Conservation (phyloP, 169 alveolate genomes). For the Cryptosporidium canis region DNA sequence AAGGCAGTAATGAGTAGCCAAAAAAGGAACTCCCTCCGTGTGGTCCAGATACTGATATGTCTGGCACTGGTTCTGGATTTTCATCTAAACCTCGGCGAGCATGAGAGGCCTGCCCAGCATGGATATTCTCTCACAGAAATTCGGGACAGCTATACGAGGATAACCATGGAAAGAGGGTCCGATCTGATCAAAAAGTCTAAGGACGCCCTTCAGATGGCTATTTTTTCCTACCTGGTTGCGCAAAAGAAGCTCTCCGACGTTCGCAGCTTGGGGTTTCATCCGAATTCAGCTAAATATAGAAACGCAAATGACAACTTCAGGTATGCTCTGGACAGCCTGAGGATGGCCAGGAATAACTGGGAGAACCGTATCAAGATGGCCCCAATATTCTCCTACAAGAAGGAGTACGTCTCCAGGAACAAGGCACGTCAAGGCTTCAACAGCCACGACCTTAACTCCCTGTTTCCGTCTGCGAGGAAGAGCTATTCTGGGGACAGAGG, state of each 20-base stretch:
- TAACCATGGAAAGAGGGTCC: slow-evolving; percentile 18
- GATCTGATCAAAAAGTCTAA: neutral
- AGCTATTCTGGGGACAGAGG: slow-evolving; percentile 51
- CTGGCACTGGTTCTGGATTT: neutral
- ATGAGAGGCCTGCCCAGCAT: neutral
- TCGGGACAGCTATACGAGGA: slow-evolving; percentile 7
- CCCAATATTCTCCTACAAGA: slow-evolving; percentile 1
- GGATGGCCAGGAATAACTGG: slow-evolving; percentile 9
- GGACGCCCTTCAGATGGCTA: neutral
- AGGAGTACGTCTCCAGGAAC: neutral
- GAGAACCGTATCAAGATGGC: neutral
- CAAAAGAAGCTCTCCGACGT: slow-evolving; percentile 17
- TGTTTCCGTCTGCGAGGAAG: neutral
- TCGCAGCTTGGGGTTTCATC: neutral
- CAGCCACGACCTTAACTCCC: neutral
- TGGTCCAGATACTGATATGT: neutral
- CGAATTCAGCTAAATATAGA: neutral
- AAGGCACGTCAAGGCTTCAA: neutral
- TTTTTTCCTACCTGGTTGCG: slow-evolving; percentile 1
- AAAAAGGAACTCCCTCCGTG: neutral
- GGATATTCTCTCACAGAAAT: neutral
- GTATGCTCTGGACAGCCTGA: neutral
- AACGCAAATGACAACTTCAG: neutral
- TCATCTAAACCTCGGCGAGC: neutral
- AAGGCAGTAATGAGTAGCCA: neutral